These are phyloP conservation scores for Setaria italica DNA, from an alignment of 202 grass and related monocot species.

Conservation along the genomic window DNA sequence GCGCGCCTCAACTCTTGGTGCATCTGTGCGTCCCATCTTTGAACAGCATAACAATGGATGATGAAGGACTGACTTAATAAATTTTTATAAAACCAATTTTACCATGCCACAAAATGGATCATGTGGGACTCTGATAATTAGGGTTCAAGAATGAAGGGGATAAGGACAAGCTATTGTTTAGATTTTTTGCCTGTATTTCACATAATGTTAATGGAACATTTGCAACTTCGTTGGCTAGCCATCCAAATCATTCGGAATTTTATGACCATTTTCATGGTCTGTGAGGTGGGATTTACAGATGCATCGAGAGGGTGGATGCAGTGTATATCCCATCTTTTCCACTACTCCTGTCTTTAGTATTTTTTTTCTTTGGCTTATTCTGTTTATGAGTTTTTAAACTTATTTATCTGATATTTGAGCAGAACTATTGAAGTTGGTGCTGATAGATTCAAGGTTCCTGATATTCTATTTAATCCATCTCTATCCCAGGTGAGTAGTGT, in stretches of 20 bases:
- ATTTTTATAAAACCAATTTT: not conserved
- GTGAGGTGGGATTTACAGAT: conserved; percentile 5
- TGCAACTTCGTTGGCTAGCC: conserved; percentile 26
- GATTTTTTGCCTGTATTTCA: not conserved
- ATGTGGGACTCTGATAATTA: too few species aligned
- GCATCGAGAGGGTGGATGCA: conserved; percentile 19
- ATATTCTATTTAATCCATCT: conserved; percentile 95
- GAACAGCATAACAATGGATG: conserved; percentile 20
- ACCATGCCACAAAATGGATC: too few species aligned
- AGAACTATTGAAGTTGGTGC: conserved; percentile 99
- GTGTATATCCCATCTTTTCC: conserved; percentile 35
- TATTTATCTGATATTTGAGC: conserved; percentile 44
- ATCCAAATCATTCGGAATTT: conserved; percentile 10
- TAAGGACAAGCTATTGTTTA: conserved; percentile 17
- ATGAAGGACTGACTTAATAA: too few species aligned
- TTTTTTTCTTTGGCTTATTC: conserved; percentile 2
- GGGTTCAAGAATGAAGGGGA: not conserved
- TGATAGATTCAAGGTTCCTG: conserved; percentile 99
- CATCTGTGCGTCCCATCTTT: conserved; percentile 15
- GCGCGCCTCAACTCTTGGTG: not conserved
- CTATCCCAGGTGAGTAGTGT: conserved; percentile 77
- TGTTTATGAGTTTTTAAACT: conserved; percentile 8
- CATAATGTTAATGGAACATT: not conserved
- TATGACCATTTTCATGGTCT: conserved; percentile 27
- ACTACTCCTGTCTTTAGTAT: conserved; percentile 17